Evolutionary conservation across 75 land plant genomes (phyloP), one percentile per base, ranked within the genome.

Genomic region (Larix kaempferi): DNA sequence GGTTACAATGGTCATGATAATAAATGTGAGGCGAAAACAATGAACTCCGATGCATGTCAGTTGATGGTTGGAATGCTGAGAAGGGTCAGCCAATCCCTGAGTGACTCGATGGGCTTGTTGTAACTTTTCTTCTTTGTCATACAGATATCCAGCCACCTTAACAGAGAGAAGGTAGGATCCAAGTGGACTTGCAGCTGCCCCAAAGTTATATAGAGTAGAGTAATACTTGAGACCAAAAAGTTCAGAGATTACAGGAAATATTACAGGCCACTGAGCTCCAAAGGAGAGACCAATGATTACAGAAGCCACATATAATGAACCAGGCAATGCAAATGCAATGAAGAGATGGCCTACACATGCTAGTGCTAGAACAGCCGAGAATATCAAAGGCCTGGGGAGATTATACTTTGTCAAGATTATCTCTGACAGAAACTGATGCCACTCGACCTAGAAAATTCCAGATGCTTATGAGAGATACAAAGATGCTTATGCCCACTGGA

Each of bases 371-470:
- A 82, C 78, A 0, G 63, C 0, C 0, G 80, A 66, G 44, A 60
- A 83, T 74, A 69, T 71, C 59, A 55, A 79, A 56, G 74, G n/a
- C n/a, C n/a, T n/a, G n/a, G n/a, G n/a, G n/a, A n/a, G n/a, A n/a
- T n/a, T n/a, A n/a, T n/a, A n/a, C 49, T 73, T 77, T 39, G 12
- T 25, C 17, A 88, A 66, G 2, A 86, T 41, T 4, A 55, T 59
- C 59, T 91, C 93, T 17, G 93, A 91, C 52, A 78, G 81, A 59
- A 86, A 91, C 5, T 17, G 90, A 26, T 26, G 76, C 59, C 54
- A 86, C 86, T 15, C 89, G 39, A 0, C 93, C 93, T 16, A 86
- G 76, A 82, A 77, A 91, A 62, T 82, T 91, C 93, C 93, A 91
- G 14, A 91, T 91, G 86, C 90, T 91, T 12, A 91, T 79, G 1